These are phyloP conservation scores for Metschnikowia chrysomelidarum DNA, from an alignment of 805 yeast genomes.

Conservation along the genomic window DNA sequence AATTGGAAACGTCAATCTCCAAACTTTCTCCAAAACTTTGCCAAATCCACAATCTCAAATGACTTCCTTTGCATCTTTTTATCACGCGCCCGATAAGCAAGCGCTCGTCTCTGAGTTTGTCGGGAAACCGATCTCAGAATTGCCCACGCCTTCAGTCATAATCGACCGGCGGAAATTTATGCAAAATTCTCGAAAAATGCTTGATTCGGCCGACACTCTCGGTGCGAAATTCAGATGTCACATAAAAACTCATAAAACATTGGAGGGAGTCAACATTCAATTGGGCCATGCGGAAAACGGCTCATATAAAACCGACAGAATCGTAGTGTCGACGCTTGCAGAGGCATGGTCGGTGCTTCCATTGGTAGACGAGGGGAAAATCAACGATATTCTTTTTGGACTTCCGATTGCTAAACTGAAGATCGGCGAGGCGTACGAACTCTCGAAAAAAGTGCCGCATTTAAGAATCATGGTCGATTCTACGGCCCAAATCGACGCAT, in stretches of 20 bases:
- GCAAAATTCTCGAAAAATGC: conserved; percentile 50
- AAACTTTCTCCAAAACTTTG: no score
- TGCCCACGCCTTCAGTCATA: conserved; percentile 62
- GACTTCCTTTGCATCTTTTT: conserved; percentile 14
- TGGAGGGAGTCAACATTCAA: conserved; percentile 56
- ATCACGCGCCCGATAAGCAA: conserved; percentile 22
- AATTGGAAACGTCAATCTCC: no score
- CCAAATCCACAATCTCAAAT: no score
- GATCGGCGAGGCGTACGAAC: conserved; percentile 45
- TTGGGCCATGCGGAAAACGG: conserved; percentile 39
- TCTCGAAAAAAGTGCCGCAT: conserved; percentile 40
- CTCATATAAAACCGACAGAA: conserved; percentile 39
- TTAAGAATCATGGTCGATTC: conserved; percentile 63
- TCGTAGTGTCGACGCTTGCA: conserved; percentile 65
- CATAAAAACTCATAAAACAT: conserved; percentile 72
- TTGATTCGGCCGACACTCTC: conserved; percentile 40
- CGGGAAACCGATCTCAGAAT: conserved; percentile 44
- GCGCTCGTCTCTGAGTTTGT: conserved; percentile 23
- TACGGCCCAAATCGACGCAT: conserved; percentile 49
- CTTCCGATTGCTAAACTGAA: conserved; percentile 49
- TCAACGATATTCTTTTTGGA: conserved; percentile 33
- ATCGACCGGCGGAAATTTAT: conserved; percentile 43
- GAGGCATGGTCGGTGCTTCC: conserved; percentile 60
- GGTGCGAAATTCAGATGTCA: conserved; percentile 60
- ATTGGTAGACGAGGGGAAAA: conserved; percentile 35